These are phyloP conservation scores for Alternaria arborescens DNA, from an alignment of 2,329 filamentous ascomycete genomes.

Conservation along the genomic window DNA sequence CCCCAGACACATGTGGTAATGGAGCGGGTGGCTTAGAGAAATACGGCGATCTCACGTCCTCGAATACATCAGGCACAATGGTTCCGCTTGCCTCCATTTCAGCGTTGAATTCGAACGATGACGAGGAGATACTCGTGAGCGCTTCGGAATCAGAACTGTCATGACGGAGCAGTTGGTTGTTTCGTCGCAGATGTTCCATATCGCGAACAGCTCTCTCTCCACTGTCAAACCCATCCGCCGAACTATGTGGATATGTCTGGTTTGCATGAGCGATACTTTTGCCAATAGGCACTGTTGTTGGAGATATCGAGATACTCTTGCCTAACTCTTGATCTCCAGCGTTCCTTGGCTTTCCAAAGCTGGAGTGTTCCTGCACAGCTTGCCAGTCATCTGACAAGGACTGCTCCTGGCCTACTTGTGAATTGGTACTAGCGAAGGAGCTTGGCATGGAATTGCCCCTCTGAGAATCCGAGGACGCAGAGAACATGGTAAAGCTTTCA, in stretches of 20 bases:
- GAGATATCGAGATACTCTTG: slow-evolving; percentile 36
- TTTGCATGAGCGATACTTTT: slow-evolving; percentile 4
- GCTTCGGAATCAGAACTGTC: slow-evolving; percentile 53
- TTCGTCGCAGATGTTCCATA: slow-evolving; percentile 50
- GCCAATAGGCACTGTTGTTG: slow-evolving; percentile 39
- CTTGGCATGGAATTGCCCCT: slow-evolving; percentile 61
- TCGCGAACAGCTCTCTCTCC: slow-evolving; percentile 47
- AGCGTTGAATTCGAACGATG: slow-evolving; percentile 37
- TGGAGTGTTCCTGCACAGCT: slow-evolving; percentile 36
- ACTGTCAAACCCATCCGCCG: slow-evolving; percentile 32
- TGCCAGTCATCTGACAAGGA: slow-evolving; percentile 43
- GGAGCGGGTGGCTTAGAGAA: slow-evolving; percentile 23
- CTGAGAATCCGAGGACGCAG: slow-evolving; percentile 67
- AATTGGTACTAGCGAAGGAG: slow-evolving; percentile 56
- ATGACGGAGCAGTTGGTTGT: slow-evolving; percentile 53
- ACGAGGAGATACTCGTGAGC: slow-evolving; percentile 42
- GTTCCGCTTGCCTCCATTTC: slow-evolving; percentile 55
- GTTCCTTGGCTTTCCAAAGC: slow-evolving; percentile 40
- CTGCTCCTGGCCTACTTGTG: slow-evolving; percentile 34
- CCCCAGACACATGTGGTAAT: slow-evolving; percentile 34
- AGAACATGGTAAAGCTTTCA: slow-evolving; percentile 71
- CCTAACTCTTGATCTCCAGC: slow-evolving; percentile 23
- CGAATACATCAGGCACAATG: slow-evolving; percentile 48
- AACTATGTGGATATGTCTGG: slow-evolving; percentile 19
- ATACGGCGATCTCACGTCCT: slow-evolving; percentile 39